These are phyloP conservation scores for Musa balbisiana DNA, from an alignment of 202 grass and related monocot species.

Conservation along the genomic window DNA sequence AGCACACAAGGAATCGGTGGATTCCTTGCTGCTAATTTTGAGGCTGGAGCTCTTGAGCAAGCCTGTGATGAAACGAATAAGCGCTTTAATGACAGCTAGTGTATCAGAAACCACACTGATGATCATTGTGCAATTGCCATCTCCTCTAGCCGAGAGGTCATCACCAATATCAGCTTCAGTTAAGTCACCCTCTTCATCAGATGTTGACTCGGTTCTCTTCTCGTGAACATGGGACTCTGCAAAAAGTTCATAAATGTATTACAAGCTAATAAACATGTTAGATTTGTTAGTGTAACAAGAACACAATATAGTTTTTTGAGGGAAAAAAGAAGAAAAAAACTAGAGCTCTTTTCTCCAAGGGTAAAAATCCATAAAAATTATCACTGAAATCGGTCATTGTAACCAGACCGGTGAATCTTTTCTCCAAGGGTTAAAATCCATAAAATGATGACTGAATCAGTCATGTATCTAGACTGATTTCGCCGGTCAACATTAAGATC, in stretches of 20 bases:
- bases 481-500: not conserved
- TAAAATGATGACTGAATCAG: not conserved
- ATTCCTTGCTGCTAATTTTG: constrained; percentile 31
- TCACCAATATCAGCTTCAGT: constrained; percentile 40
- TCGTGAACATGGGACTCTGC: constrained; percentile 48
- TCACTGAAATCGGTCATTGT: not conserved
- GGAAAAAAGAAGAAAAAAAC: not conserved
- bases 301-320: not conserved
- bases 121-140: constrained; percentile 44
- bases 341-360: not conserved
- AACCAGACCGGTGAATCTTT: not conserved
- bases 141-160: constrained; percentile 66
- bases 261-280: not conserved
- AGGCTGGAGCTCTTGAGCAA: constrained; percentile 52
- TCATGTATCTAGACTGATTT: not conserved
- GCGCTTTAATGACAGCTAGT: constrained; percentile 60
- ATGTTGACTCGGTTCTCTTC: constrained; percentile 32
- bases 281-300: not conserved
- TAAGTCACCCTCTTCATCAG: constrained; percentile 41
- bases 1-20: constrained; percentile 63
- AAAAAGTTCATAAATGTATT: constrained; percentile 12
- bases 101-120: constrained; percentile 43
- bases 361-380: not conserved
- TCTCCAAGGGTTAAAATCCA: too few species aligned
- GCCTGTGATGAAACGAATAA: constrained; percentile 66